Percentiles rank a stretch among this genome's conserved stretches.
Conservation (phyloP, 1,284 basidiomycete genomes). For the Exobasidium rhododendri region DNA sequence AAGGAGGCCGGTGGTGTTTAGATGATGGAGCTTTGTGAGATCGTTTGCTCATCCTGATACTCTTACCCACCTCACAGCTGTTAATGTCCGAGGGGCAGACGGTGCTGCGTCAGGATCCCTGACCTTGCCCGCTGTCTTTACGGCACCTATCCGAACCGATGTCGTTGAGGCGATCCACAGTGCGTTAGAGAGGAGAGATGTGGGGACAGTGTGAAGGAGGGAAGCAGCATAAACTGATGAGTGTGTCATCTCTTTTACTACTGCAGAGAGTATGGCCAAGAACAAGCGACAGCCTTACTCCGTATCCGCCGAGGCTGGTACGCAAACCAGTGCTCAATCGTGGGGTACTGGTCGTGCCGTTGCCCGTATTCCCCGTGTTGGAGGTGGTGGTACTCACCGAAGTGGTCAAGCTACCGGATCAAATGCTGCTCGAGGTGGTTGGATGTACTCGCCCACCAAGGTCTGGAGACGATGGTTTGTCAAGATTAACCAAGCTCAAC, state of each 20-base stretch:
- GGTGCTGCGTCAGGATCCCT: slow-evolving; percentile 77
- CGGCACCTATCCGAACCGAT: slow-evolving; percentile 96
- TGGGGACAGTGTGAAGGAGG: slow-evolving; percentile 1
- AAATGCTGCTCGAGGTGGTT: slow-evolving; percentile 69
- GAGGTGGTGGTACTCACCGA: slow-evolving; percentile 96
- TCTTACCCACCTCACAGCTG: slow-evolving; percentile 20
- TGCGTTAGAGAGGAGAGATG: slow-evolving; percentile 59
- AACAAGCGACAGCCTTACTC: slow-evolving; percentile 97
- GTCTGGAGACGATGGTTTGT: slow-evolving; percentile 99
- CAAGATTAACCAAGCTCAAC: slow-evolving; percentile 99
- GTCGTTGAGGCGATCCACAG: slow-evolving; percentile 98
- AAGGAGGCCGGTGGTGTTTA: not conserved
- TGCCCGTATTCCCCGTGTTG: slow-evolving; percentile 99
- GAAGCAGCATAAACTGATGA: not conserved
- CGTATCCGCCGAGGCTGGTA: slow-evolving; percentile 95
- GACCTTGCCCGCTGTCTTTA: slow-evolving; percentile 92
- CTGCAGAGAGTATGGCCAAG: slow-evolving; percentile 82
- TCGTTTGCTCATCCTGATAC: not conserved
- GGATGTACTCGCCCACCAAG: slow-evolving; percentile 99
- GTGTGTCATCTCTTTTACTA: slow-evolving; percentile 18
- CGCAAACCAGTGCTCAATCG: slow-evolving; percentile 97
- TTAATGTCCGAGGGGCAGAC: slow-evolving; percentile 54
- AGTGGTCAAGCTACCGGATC: slow-evolving; percentile 97
- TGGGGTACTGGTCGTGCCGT: slow-evolving; percentile 99
- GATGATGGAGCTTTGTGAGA: not conserved